These are phyloP conservation scores for Hypoxylon sp. DNA, from an alignment of 2,329 filamentous ascomycete species.

Conservation along the genomic window DNA sequence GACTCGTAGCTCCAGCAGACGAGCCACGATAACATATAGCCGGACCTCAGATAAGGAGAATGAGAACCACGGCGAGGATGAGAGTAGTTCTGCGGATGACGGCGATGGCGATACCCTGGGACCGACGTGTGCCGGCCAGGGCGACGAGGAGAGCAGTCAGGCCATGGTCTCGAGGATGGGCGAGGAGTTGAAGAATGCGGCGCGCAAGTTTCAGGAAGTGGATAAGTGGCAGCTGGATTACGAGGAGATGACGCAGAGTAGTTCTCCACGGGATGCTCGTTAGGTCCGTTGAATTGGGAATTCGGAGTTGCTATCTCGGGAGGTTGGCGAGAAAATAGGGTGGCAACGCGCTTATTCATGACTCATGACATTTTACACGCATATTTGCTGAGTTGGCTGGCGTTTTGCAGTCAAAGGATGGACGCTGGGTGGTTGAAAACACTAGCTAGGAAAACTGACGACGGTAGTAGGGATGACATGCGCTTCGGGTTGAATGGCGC, in stretches of 20 bases:
- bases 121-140: conserved; percentile 55
- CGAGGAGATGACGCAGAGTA: conserved; percentile 72
- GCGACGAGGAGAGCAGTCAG: conserved; percentile 56
- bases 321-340: background rate
- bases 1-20: conserved; percentile 28
- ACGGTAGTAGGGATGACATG: conserved; percentile 11
- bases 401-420: conserved; percentile 21
- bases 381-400: conserved; percentile 36
- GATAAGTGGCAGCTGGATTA: conserved; percentile 78
- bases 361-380: conserved; percentile 36
- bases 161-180: conserved; percentile 59
- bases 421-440: conserved; percentile 13
- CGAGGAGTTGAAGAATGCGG: conserved; percentile 71
- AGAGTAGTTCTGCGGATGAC: conserved; percentile 58
- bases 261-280: conserved; percentile 67
- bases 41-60: conserved; percentile 73
- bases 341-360: conserved; percentile 6
- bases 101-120: conserved; percentile 54
- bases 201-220: conserved; percentile 77
- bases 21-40: conserved; percentile 65
- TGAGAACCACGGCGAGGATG: conserved; percentile 56
- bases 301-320: background rate
- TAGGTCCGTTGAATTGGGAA: conserved; percentile 49
- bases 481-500: conserved; percentile 5
- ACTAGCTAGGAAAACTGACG: conserved; percentile 8